Evolutionary conservation across 441 rosid species (phyloP), one percentile per base, ranked within the genome.

Genomic region (Jatropha podagrica): DNA sequence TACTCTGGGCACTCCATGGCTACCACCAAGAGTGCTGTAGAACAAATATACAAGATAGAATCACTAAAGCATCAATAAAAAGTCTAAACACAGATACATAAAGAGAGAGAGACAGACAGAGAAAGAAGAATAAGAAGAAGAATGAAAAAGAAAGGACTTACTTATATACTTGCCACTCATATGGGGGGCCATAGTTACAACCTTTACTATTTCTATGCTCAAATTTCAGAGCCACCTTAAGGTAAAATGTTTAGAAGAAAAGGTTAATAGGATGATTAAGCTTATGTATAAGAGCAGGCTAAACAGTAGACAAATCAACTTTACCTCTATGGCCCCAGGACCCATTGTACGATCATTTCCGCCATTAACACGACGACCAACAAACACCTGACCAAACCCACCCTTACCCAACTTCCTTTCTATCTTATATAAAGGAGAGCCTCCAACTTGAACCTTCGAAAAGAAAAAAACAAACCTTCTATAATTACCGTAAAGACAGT

Each of bases 81-180:
- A 73, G 41, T n/a, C 48, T 48, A 9, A 20, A 4, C 0, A 23
- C 11, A 44, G 7, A 54, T 8, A 7, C 10, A 20, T 49, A 46
- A 55, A 0, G 42, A 70, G 27, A 54, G 71, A 63, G 32, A 32
- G 32, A 32, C 32, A 32, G 32, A 32, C 32, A 32, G 32, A 32
- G 2, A 32, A 32, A 32, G 32, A 32, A 32, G 32, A 32, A 32
- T 32, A 32, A 32, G 32, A 32, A 32, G 32, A 32, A 32, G 32
- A 32, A 32, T 0, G 1, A 32, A 1, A 32, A 32, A 40, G 64
- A 70, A 59, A 73, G 61, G 49, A 84, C 96, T 72, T 82, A 96
- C 99, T 80, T 92, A 91, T 96, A 96, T 64, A 94, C 99, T 83
- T 96, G 97, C 99, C 99, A 96, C 75, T 96, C 99, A 52, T 96